Evolutionary conservation across 2,329 filamentous ascomycete species (phyloP).

Genomic region (Byssochlamys sp.): DNA sequence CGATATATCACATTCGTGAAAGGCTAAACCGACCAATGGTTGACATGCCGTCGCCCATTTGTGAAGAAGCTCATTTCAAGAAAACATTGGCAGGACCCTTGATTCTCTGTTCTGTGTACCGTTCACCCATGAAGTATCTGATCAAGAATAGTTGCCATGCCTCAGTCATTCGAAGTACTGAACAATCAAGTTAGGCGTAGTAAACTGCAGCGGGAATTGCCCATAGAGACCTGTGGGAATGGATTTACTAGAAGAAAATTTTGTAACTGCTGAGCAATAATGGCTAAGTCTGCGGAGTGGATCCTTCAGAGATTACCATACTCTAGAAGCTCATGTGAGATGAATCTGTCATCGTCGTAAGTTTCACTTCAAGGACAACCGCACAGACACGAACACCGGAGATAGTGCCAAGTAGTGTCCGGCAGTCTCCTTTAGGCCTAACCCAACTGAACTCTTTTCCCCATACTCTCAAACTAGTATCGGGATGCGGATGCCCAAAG

Average conservation of each 20-base stretch:
- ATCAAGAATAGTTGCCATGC: background rate
- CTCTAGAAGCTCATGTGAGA: background rate
- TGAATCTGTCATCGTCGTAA: background rate
- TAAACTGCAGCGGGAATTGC: background rate
- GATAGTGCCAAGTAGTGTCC: background rate
- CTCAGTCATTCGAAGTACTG: background rate
- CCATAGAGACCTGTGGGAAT: too few relatives aligned
- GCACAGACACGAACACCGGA: background rate
- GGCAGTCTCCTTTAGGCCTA: too few relatives aligned
- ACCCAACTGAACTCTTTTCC: background rate
- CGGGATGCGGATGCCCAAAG: background rate
- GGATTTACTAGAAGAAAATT: background rate
- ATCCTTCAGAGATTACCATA: background rate
- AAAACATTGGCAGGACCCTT: background rate
- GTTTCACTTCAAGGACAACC: background rate
- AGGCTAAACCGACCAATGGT: background rate
- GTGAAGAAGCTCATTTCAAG: background rate
- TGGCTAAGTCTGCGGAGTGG: background rate
- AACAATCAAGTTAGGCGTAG: background rate
- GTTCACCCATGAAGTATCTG: background rate
- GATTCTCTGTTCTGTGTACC: background rate
- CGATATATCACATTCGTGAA: background rate
- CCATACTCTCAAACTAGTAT: background rate
- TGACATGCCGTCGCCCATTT: background rate
- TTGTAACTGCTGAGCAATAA: background rate